Conservation (phyloP, 371 early-diverging fungal genomes). For the Mucor piriformis region DNA sequence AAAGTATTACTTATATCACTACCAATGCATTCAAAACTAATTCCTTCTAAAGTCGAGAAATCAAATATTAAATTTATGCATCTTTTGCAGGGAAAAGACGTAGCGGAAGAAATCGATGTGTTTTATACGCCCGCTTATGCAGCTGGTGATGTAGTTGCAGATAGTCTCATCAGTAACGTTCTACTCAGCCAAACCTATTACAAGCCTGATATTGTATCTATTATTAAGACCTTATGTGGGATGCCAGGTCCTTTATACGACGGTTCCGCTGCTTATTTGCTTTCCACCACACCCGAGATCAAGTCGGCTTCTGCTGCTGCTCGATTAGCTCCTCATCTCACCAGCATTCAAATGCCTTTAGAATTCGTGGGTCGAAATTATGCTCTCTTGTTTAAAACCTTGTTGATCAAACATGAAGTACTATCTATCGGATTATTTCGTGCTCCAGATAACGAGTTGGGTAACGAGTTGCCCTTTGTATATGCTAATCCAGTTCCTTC, state of each 20-base stretch:
- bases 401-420: slow-evolving; percentile 39
- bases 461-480: slow-evolving; percentile 50
- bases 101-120: slow-evolving; percentile 34
- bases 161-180: slow-evolving; percentile 48
- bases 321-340: slow-evolving; percentile 36
- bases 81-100: slow-evolving; percentile 37
- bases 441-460: slow-evolving; percentile 39
- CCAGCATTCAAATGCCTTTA: slow-evolving; percentile 33
- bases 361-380: slow-evolving; percentile 43
- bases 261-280: slow-evolving; percentile 8
- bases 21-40: too few relatives aligned
- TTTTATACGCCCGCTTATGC: slow-evolving; percentile 52
- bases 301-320: slow-evolving; percentile 18
- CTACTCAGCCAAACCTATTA: slow-evolving; percentile 51
- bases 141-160: slow-evolving; percentile 52
- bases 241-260: slow-evolving; percentile 44
- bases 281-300: slow-evolving; percentile 16
- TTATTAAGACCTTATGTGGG: slow-evolving; percentile 55
- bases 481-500: slow-evolving; percentile 54
- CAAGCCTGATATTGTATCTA: slow-evolving; percentile 51
- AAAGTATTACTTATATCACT: not conserved
- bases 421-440: slow-evolving; percentile 47
- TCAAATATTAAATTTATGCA: slow-evolving; percentile 53
- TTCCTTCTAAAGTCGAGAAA: slow-evolving; percentile 33
- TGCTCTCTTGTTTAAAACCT: slow-evolving; percentile 33